Conservation (phyloP, 768 basidiomycete species). For the Mycena venus region DNA sequence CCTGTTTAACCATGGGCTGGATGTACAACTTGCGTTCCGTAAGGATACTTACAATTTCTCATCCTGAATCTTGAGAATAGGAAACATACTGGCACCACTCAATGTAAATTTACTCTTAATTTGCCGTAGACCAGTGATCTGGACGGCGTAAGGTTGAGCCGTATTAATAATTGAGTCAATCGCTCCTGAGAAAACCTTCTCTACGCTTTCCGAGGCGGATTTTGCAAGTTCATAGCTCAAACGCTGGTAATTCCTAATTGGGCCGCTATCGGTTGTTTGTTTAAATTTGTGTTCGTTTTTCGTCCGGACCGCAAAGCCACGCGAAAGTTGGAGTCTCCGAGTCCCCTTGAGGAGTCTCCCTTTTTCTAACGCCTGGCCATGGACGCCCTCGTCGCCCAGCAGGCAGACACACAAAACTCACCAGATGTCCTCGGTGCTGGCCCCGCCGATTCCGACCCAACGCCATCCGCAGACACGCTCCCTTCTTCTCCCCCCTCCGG, state of each 20-base stretch:
- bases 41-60: no score
- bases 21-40: no score
- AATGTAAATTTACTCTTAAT: no score
- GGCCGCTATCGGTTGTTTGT: not conserved
- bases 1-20: no score
- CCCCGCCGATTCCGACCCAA: slow-evolving; percentile 39
- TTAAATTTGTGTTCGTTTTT: not conserved
- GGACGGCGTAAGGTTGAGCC: no score
- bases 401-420: slow-evolving; percentile 20
- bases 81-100: no score
- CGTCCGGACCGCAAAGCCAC: slow-evolving; percentile 11
- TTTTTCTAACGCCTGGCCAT: slow-evolving; percentile 54
- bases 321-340: slow-evolving; percentile 27
- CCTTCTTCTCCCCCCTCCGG: slow-evolving; percentile 31
- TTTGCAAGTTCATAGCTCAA: not conserved
- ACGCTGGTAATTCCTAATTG: not conserved
- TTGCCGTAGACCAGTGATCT: no score
- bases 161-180: no score
- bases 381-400: slow-evolving; percentile 56
- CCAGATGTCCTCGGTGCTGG: slow-evolving; percentile 42
- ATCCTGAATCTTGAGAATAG: no score
- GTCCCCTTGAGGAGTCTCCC: slow-evolving; percentile 30
- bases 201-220: no score
- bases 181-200: no score
- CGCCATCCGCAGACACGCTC: slow-evolving; percentile 42